Percentiles rank a stretch among this genome's conserved stretches.
These are phyloP conservation scores for Coemansia asiatica DNA, from an alignment of 192 early-diverging fungal genomes.

Conservation along the genomic window DNA sequence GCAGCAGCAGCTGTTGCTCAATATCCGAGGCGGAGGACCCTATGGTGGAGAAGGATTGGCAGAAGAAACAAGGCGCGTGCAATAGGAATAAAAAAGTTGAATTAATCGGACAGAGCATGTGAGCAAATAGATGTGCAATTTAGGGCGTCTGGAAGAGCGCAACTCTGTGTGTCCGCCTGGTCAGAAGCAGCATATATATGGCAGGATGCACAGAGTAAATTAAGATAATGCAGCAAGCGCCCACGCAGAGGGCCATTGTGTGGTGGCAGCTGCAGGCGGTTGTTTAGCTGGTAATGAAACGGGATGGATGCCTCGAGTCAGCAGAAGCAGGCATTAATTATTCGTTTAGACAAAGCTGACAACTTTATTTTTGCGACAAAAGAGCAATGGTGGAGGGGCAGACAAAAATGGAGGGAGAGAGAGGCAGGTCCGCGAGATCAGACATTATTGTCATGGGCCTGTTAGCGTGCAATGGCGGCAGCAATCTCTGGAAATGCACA, in stretches of 20 bases:
- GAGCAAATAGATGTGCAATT: conserved; percentile 3
- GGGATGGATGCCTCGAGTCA: neutral
- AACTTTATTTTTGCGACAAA: neutral
- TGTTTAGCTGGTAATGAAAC: neutral
- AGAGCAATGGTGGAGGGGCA: neutral
- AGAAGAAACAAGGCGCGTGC: neutral
- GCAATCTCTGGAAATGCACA: neutral
- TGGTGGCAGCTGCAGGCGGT: neutral
- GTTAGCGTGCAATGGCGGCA: neutral
- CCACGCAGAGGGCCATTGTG: neutral
- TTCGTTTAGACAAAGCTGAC: neutral
- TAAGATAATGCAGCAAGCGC: neutral
- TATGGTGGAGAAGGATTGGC: neutral
- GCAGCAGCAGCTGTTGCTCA: conserved; percentile 22
- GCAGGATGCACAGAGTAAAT: neutral
- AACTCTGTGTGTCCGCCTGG: neutral
- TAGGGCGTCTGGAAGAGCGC: neutral
- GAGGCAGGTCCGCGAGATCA: neutral
- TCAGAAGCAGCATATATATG: neutral
- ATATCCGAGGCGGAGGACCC: conserved; percentile 15
- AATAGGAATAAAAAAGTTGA: neutral
- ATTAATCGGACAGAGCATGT: neutral
- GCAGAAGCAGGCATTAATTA: neutral
- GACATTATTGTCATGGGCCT: neutral
- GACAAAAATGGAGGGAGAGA: neutral